phyloP scores from a whole-genome alignment of 345 rosid species.

The Eucalyptus sideroxylon region DNA sequence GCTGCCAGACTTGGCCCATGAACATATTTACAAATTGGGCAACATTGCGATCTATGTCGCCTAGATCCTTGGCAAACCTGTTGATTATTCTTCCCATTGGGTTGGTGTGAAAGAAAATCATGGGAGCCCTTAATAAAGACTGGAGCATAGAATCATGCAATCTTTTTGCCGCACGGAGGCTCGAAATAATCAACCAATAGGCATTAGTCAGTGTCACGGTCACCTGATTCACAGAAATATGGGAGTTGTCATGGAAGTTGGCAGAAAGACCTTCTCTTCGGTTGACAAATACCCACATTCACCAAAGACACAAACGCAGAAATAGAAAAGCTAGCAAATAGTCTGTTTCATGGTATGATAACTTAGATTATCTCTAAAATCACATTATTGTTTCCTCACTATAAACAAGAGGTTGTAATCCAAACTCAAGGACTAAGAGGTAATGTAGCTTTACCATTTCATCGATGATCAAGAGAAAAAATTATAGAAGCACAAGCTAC shows the following conservation, averaged over 20 bases:
- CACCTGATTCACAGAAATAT: constrained; percentile 40
- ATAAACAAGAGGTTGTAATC: not conserved
- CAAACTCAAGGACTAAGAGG: not conserved
- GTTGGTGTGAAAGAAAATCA: constrained; percentile 91
- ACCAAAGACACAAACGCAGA: not conserved
- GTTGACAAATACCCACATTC: not conserved
- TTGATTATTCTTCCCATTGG: constrained; percentile 90
- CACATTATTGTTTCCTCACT: not conserved
- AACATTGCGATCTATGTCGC: constrained; percentile 84
- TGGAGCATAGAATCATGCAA: constrained; percentile 75
- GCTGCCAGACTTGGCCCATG: constrained; percentile 72
- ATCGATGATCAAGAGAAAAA: not conserved
- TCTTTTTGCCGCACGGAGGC: constrained; percentile 73
- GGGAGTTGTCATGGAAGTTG: not conserved
- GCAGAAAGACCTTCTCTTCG: not conserved
- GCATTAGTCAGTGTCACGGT: constrained; percentile 63
- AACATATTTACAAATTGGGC: constrained; percentile 61
- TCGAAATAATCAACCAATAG: constrained; percentile 78
- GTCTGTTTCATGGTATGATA: not conserved
- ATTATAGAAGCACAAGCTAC: not conserved
- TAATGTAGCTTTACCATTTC: not conserved
- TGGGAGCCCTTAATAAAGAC: constrained; percentile 81
- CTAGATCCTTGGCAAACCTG: constrained; percentile 86
- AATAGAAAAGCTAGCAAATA: not conserved
- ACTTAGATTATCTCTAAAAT: not conserved